These are phyloP conservation scores for Lactarius pseudohatsudake DNA, from an alignment of 768 basidiomycete genomes.

Conservation along the genomic window DNA sequence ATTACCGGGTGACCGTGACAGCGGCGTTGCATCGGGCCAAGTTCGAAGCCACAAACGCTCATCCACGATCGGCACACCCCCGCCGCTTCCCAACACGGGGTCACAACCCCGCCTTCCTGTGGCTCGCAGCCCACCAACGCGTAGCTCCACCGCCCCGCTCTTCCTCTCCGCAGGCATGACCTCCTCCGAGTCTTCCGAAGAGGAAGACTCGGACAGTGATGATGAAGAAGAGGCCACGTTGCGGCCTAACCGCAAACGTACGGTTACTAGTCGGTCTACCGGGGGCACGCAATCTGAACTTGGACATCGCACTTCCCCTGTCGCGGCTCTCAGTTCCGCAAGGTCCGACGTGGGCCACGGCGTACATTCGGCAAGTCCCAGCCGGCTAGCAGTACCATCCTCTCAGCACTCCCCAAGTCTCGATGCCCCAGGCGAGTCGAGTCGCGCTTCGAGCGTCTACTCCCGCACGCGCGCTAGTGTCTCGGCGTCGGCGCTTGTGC, in stretches of 20 bases:
- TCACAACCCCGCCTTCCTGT: slow-evolving; percentile 10
- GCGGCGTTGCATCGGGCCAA: not conserved
- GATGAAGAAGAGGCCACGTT: slow-evolving; percentile 36
- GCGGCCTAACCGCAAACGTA: slow-evolving; percentile 38
- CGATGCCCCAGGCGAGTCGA: slow-evolving; percentile 8
- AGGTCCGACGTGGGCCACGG: slow-evolving; percentile 26
- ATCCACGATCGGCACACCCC: slow-evolving; percentile 13
- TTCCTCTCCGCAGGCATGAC: slow-evolving; percentile 35
- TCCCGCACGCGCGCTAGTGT: slow-evolving; percentile 50
- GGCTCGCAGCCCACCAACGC: slow-evolving; percentile 8
- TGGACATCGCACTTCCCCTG: slow-evolving; percentile 30
- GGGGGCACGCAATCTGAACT: slow-evolving; percentile 32
- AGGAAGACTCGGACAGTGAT: slow-evolving; percentile 37
- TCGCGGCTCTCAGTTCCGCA: slow-evolving; percentile 2
- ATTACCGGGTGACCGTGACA: slow-evolving; percentile 14
- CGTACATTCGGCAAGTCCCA: slow-evolving; percentile 3
- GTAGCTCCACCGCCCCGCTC: slow-evolving; percentile 27
- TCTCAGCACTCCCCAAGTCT: not conserved
- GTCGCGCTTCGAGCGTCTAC: slow-evolving; percentile 27
- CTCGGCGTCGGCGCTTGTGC: slow-evolving; percentile 58
- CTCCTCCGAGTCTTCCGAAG: slow-evolving; percentile 40
- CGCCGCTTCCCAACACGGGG: not conserved
- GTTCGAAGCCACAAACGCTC: slow-evolving; percentile 23
- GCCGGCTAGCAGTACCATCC: not conserved
- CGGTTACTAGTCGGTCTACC: slow-evolving; percentile 32